Conservation (phyloP, 306 rosid species). For the Vigna nakashimae region DNA sequence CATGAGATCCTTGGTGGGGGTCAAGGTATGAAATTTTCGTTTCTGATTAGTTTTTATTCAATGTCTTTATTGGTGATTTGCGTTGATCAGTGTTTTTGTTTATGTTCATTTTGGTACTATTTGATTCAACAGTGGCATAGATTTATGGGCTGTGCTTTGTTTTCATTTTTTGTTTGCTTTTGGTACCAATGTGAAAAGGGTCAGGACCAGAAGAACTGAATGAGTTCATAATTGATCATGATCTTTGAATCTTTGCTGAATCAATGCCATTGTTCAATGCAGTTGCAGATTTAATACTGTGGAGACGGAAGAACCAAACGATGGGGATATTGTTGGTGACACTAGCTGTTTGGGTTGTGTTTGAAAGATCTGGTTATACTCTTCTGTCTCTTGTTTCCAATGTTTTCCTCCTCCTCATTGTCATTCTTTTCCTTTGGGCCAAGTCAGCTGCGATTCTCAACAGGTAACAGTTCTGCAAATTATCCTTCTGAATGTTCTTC, state of each 20-base stretch:
- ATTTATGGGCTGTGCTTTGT: constrained; percentile 25
- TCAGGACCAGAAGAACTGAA: not conserved
- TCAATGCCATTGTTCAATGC: constrained; percentile 46
- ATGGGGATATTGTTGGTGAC: constrained; percentile 66
- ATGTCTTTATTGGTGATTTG: constrained; percentile 32
- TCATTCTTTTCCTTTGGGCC: constrained; percentile 94
- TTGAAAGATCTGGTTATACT: constrained; percentile 95
- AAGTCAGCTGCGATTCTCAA: constrained; percentile 96
- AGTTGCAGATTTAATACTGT: constrained; percentile 92
- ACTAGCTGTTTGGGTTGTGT: constrained; percentile 82
- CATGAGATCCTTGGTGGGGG: constrained; percentile 89
- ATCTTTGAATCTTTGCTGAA: constrained; percentile 36
- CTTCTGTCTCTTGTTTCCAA: constrained; percentile 82
- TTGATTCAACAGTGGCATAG: constrained; percentile 4
- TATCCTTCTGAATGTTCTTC: constrained; percentile 33
- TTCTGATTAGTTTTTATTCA: constrained; percentile 30
- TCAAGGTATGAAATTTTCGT: constrained; percentile 58
- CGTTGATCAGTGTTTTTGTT: constrained; percentile 15
- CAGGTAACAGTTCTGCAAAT: constrained; percentile 53
- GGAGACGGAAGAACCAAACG: constrained; percentile 81
- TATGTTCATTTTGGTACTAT: constrained; percentile 23
- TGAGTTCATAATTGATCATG: constrained; percentile 26
- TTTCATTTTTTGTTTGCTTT: not conserved
- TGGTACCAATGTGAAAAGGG: not conserved
- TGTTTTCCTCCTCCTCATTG: constrained; percentile 87